Conservation (phyloP, 202 grass and related monocot species). For the Zizania palustris region DNA sequence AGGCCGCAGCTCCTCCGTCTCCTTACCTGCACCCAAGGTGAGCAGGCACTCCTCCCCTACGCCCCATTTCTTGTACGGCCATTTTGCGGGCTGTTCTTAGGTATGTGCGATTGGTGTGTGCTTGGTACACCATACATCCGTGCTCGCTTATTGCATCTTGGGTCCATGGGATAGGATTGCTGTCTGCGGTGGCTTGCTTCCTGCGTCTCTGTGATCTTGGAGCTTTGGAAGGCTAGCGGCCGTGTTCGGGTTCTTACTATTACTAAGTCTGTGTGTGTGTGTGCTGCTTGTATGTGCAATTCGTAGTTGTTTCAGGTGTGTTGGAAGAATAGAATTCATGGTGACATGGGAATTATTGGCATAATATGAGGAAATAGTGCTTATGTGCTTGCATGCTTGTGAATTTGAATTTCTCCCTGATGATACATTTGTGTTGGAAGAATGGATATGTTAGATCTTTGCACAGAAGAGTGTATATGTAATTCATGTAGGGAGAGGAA, state of each 20-base stretch:
- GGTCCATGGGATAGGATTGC: not conserved
- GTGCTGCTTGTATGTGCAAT: not conserved
- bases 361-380: not conserved
- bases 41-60: conserved; percentile 20
- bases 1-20: conserved; percentile 53
- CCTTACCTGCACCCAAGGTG: conserved; percentile 47
- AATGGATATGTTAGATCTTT: not conserved
- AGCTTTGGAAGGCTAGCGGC: not conserved
- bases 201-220: not conserved
- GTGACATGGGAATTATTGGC: not conserved
- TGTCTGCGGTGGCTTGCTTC: not conserved
- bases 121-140: not conserved
- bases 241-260: not conserved
- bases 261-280: not conserved
- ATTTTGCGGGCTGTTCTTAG: conserved; percentile 2
- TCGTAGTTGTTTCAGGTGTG: not conserved
- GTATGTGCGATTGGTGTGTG: not conserved
- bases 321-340: not conserved
- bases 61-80: conserved; percentile 33
- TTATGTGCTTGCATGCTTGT: not conserved
- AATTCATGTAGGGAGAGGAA: not conserved
- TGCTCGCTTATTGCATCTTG: not conserved
- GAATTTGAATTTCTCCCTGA: not conserved
- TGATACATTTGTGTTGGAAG: not conserved
- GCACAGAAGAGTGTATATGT: not conserved